Conservation (phyloP, 73 alveolate species). For the Paramecium sonneborni region DNA sequence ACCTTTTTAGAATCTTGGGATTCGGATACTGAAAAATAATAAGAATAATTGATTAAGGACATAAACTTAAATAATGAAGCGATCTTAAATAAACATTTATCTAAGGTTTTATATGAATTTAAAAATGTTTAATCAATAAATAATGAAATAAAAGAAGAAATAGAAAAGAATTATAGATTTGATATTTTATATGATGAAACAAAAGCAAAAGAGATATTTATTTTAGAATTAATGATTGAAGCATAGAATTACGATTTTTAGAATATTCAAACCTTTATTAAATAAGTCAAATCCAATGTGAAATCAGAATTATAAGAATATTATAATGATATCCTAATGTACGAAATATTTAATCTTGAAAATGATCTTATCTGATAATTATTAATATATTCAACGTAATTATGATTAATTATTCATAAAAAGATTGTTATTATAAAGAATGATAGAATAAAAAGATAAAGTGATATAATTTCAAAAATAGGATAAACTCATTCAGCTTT, state of each 20-base stretch:
- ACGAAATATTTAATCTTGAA: background rate
- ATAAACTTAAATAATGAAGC: background rate
- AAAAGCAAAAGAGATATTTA: background rate
- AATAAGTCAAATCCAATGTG: background rate
- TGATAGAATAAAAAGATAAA: background rate
- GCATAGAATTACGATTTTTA: background rate
- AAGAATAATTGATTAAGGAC: background rate
- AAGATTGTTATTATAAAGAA: too few species aligned
- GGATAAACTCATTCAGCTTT: constrained; percentile 11
- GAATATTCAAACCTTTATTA: background rate
- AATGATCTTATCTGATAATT: background rate
- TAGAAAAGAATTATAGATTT: background rate
- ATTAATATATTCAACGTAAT: too few species aligned
- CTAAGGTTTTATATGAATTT: background rate
- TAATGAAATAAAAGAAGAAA: background rate
- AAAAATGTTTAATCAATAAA: background rate
- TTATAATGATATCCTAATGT: background rate
- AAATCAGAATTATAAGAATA: background rate
- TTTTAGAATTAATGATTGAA: background rate
- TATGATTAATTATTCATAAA: too few species aligned
- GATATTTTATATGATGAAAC: background rate
- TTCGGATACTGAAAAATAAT: background rate
- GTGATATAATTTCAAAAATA: background rate
- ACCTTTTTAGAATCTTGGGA: background rate
- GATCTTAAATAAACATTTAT: background rate